Evolutionary conservation across 139 green algal species (phyloP).

Genomic region (Zygnema circumcarinatum): DNA sequence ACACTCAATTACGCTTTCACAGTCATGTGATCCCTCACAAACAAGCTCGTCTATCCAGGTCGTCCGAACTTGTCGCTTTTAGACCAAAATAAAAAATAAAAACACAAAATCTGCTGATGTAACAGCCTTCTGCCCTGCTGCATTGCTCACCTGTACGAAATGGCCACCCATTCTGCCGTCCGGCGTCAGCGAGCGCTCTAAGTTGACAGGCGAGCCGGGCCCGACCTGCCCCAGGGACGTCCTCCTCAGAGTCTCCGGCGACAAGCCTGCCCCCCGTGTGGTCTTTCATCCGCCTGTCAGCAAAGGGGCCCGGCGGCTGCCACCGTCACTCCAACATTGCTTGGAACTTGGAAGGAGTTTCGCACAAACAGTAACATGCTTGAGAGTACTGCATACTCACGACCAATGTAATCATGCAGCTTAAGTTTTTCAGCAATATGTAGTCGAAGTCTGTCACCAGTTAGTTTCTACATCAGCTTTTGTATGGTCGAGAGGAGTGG

Average conservation of each 20-base stretch:
- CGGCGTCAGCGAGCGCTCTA: conserved; percentile 58
- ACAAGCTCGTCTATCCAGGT: too few species aligned
- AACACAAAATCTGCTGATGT: neutral
- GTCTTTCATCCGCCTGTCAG: neutral
- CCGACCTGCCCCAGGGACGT: conserved; percentile 51
- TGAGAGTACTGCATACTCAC: too few species aligned
- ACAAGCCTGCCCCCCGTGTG: conserved; percentile 37
- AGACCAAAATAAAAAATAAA: too few species aligned
- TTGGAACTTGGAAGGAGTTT: too few species aligned
- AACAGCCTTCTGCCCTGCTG: neutral
- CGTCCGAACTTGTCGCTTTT: too few species aligned
- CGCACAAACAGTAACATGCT: too few species aligned
- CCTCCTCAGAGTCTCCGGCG: conserved; percentile 56
- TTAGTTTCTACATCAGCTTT: too few species aligned
- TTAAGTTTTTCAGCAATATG: too few species aligned
- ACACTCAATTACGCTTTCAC: too few species aligned
- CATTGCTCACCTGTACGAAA: conserved; percentile 55
- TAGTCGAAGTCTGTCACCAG: too few species aligned
- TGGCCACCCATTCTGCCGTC: conserved; percentile 54
- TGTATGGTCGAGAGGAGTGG: too few species aligned
- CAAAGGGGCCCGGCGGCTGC: neutral
- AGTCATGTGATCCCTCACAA: neutral
- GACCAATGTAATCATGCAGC: too few species aligned
- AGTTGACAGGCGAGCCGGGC: conserved; percentile 54
- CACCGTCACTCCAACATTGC: neutral